phyloP scores from a whole-genome alignment of 1,139 yeast species.

The Tardiomyces digboiensis region DNA sequence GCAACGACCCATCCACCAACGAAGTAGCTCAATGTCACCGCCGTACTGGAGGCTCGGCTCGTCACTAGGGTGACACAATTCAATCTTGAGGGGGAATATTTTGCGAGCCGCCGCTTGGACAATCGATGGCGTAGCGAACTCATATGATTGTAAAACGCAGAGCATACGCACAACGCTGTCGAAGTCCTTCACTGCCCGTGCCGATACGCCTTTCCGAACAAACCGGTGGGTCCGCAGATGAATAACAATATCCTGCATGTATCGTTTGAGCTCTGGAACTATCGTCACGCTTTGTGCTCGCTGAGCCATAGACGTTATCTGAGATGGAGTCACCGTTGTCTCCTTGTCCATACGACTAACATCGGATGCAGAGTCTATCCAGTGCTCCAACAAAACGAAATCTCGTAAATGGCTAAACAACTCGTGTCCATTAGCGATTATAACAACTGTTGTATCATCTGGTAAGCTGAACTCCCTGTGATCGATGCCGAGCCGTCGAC shows the following conservation, averaged over 20 bases:
- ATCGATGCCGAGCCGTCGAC: conserved; percentile 1
- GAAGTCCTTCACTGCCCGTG: conserved; percentile 35
- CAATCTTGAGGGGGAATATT: conserved; percentile 37
- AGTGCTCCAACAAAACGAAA: conserved; percentile 10
- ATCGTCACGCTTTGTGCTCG: conserved; percentile 23
- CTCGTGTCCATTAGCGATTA: conserved; percentile 5
- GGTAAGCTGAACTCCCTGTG: conserved; percentile 6
- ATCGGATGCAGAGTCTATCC: background rate
- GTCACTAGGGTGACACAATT: conserved; percentile 29
- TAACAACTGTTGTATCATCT: conserved; percentile 7
- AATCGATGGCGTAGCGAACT: conserved; percentile 40
- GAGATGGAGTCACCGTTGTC: background rate
- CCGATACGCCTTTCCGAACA: conserved; percentile 40
- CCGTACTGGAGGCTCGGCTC: conserved; percentile 47
- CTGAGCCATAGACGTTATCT: conserved; percentile 7
- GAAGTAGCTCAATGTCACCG: conserved; percentile 35
- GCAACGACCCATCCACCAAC: conserved; percentile 34
- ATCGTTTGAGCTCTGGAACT: conserved; percentile 40
- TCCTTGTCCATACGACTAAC: background rate
- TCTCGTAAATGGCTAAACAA: conserved; percentile 6
- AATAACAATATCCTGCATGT: conserved; percentile 43
- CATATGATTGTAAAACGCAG: conserved; percentile 32
- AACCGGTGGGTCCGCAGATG: conserved; percentile 43
- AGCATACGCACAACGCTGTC: conserved; percentile 31
- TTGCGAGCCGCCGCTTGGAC: conserved; percentile 40